These are phyloP conservation scores for Gossypium trilobum DNA, from an alignment of 441 rosid genomes.

Conservation along the genomic window DNA sequence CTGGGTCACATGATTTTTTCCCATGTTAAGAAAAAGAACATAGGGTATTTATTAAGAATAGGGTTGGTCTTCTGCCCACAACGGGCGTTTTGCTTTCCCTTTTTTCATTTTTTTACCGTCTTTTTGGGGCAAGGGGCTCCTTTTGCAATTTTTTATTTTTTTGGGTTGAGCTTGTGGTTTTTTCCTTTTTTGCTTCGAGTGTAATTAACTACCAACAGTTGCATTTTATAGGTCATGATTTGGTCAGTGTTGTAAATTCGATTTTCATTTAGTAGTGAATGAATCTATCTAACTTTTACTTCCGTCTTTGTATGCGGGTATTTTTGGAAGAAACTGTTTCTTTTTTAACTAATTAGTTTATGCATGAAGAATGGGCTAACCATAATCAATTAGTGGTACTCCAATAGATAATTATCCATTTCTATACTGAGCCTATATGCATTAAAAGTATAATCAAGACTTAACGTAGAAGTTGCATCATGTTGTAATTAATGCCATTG, in stretches of 20 bases:
- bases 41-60: conserved; percentile 32
- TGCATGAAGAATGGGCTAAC: not conserved
- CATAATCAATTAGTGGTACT: no score
- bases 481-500: not conserved
- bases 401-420: not conserved
- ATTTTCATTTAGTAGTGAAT: conserved; percentile 7
- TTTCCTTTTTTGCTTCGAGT: conserved; percentile 18
- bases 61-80: conserved; percentile 27
- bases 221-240: conserved; percentile 28
- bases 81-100: conserved; percentile 14
- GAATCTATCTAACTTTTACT: not conserved
- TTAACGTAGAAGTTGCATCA: no score
- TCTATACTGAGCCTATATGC: not conserved
- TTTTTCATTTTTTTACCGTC: conserved; percentile 12
- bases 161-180: not conserved
- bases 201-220: conserved; percentile 22
- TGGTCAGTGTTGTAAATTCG: conserved; percentile 15
- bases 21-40: conserved; percentile 29
- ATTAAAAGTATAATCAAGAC: not conserved
- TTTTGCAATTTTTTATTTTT: conserved; percentile 12
- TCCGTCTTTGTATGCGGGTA: not conserved
- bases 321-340: not conserved
- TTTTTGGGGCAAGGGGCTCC: conserved; percentile 22
- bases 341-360: not conserved
- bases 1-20: conserved; percentile 31